Conservation (phyloP, 202 grass and related monocot species). For the Bolboschoenoplectus hybrid region DNA sequence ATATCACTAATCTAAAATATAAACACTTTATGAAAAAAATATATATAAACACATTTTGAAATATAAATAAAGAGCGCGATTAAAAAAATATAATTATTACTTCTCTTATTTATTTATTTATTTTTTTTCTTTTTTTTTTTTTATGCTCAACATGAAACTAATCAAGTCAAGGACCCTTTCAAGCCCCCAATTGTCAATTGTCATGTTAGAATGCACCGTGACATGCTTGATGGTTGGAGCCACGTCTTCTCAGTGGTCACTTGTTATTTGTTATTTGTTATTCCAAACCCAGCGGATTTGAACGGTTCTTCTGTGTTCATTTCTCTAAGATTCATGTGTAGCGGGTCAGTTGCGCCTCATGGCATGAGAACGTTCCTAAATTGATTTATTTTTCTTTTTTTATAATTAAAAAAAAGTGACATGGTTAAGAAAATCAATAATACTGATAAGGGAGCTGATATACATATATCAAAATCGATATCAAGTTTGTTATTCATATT, state of each 20-base stretch:
- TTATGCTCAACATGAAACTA: background rate
- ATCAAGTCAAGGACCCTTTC: background rate
- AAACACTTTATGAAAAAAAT: too few species aligned
- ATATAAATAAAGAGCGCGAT: too few species aligned
- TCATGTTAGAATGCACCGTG: background rate
- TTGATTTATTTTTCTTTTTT: background rate
- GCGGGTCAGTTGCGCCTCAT: background rate
- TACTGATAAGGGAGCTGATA: too few species aligned
- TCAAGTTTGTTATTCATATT: too few species aligned
- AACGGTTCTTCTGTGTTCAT: background rate
- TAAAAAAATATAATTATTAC: too few species aligned
- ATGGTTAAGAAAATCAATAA: background rate
- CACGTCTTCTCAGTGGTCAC: background rate
- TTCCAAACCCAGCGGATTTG: background rate
- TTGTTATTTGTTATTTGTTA: background rate
- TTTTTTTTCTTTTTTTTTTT: background rate
- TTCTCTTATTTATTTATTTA: background rate
- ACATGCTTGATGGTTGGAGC: constrained; percentile 4
- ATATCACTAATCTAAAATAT: too few species aligned
- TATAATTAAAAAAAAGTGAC: background rate
- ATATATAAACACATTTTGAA: too few species aligned
- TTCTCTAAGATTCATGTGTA: background rate
- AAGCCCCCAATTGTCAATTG: background rate
- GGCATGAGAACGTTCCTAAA: background rate
- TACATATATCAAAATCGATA: too few species aligned